These are phyloP conservation scores for Ambispora gerdemannii DNA, from an alignment of 192 early-diverging fungal genomes.

Conservation along the genomic window DNA sequence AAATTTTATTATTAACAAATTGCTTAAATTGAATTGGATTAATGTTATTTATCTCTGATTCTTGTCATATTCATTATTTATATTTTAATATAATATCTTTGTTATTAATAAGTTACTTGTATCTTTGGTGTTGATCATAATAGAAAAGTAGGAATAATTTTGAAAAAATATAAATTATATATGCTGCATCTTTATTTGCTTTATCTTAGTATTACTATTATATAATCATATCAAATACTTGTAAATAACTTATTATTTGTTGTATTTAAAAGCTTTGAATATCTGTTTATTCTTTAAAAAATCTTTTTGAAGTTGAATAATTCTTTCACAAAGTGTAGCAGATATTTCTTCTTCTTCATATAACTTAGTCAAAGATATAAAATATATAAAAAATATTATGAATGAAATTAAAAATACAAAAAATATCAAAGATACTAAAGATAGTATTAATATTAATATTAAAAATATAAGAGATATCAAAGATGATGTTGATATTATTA, in stretches of 20 bases:
- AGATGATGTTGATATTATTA: background rate
- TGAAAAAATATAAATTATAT: background rate
- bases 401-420: too few species aligned
- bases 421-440: too few species aligned
- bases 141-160: background rate
- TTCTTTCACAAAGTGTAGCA: background rate
- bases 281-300: background rate
- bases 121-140: background rate
- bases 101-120: background rate
- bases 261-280: background rate
- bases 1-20: conserved; percentile 2
- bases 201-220: background rate
- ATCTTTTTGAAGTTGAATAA: background rate
- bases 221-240: background rate
- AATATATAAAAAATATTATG: too few species aligned
- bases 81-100: background rate
- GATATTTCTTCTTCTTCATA: background rate
- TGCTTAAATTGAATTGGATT: background rate
- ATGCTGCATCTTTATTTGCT: background rate
- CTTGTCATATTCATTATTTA: background rate
- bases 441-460: too few species aligned
- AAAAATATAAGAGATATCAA: background rate
- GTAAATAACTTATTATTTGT: background rate
- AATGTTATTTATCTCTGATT: conserved; percentile 1
- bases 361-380: background rate